Conservation (phyloP, 139 green algal species). For the Haematococcus sp. region DNA sequence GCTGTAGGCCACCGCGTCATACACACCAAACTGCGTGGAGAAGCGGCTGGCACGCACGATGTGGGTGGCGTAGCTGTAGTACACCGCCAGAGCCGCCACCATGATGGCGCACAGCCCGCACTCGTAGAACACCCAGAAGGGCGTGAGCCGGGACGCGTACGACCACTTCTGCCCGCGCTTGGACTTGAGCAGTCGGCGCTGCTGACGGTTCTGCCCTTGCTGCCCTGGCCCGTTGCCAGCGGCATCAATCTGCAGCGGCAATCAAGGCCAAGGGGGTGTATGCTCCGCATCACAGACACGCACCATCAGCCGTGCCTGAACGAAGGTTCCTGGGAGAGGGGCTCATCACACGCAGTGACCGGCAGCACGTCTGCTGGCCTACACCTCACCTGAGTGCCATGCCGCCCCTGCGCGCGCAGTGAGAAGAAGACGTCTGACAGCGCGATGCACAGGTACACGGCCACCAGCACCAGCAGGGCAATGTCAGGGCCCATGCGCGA, state of each 20-base stretch:
- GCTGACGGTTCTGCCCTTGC: neutral
- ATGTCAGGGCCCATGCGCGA: conserved; percentile 15
- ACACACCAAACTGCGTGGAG: conserved; percentile 3
- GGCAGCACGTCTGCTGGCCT: no score
- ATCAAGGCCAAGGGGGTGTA: no score
- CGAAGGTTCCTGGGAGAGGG: no score
- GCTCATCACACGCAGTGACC: no score
- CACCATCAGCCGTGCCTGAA: no score
- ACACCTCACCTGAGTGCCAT: neutral
- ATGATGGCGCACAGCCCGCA: conserved; percentile 7
- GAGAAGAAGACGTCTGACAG: conserved; percentile 2
- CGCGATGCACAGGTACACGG: conserved; percentile 6
- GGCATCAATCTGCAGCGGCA: neutral
- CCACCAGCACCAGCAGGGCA: conserved; percentile 10
- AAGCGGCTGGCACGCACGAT: neutral
- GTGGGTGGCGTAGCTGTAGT: conserved; percentile 6
- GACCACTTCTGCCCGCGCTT: neutral
- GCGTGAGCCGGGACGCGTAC: neutral
- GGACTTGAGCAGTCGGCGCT: no score
- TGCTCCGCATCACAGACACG: no score
- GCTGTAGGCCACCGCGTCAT: conserved; percentile 8
- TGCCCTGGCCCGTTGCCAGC: neutral
- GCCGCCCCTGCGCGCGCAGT: neutral
- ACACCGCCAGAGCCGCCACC: conserved; percentile 11
- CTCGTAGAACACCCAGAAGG: conserved; percentile 20